A percentile compares a stretch with the other conserved stretches of the same genome.
These are phyloP conservation scores for Phallus indusiatus DNA, from an alignment of 768 basidiomycete genomes.

Conservation along the genomic window DNA sequence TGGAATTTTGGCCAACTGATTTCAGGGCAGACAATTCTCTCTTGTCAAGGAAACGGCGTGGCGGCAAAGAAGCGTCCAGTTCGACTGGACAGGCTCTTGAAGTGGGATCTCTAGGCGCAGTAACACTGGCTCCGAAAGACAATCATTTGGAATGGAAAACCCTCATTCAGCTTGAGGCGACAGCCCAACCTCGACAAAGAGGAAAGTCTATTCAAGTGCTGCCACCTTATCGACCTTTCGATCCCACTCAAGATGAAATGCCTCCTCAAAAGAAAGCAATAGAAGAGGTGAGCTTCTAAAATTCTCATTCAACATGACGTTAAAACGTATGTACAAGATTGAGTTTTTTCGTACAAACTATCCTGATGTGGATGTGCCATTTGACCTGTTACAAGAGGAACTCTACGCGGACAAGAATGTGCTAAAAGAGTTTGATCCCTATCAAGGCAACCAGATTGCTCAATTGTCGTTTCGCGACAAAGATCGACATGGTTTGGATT, in stretches of 20 bases:
- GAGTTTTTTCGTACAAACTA: constrained; percentile 62
- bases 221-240: constrained; percentile 43
- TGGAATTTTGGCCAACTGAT: constrained; percentile 66
- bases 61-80: constrained; percentile 18
- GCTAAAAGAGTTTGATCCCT: constrained; percentile 42
- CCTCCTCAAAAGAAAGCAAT: constrained; percentile 46
- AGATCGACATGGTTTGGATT: constrained; percentile 18
- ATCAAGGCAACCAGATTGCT: constrained; percentile 42
- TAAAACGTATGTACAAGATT: constrained; percentile 33
- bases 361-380: constrained; percentile 65
- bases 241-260: constrained; percentile 20
- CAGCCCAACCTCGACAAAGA: constrained; percentile 21
- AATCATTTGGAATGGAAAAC: constrained; percentile 41
- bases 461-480: constrained; percentile 26
- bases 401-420: constrained; percentile 34
- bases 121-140: constrained; percentile 38
- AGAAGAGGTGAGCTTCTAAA: constrained; percentile 43
- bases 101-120: constrained; percentile 45
- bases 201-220: constrained; percentile 38
- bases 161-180: constrained; percentile 16
- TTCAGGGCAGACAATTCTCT: constrained; percentile 23
- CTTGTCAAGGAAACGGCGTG: constrained; percentile 21
- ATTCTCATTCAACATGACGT: background rate
- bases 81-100: constrained; percentile 25
- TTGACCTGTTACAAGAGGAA: constrained; percentile 54